A percentile compares a stretch with the other conserved stretches of the same genome.
These are phyloP conservation scores for Phytophthora fragariae DNA, from an alignment of 352 stramenopile species.

Conservation along the genomic window DNA sequence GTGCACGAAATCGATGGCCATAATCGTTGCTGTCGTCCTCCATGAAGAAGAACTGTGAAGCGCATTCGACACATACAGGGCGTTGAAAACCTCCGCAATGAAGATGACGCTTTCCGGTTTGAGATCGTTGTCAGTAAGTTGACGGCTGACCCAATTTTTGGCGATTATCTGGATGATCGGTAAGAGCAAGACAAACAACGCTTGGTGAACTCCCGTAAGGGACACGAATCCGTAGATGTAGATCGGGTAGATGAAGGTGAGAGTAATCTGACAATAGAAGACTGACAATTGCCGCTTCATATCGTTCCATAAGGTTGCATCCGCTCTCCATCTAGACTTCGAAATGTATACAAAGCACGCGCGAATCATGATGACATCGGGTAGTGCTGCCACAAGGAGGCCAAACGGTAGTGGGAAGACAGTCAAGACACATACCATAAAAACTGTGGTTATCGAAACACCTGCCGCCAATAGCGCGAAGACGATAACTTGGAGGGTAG, in stretches of 20 bases:
- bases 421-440: slow-evolving; percentile 22
- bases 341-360: slow-evolving; percentile 29
- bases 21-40: slow-evolving; percentile 9
- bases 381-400: slow-evolving; percentile 27
- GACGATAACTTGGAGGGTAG: slow-evolving; percentile 5
- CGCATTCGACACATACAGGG: slow-evolving; percentile 50
- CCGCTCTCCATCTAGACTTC: slow-evolving; percentile 12
- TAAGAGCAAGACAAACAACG: slow-evolving; percentile 42
- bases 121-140: slow-evolving; percentile 30
- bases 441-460: slow-evolving; percentile 9
- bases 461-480: slow-evolving; percentile 9
- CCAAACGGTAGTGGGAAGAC: slow-evolving; percentile 55
- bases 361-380: slow-evolving; percentile 6
- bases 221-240: slow-evolving; percentile 52
- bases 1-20: not conserved
- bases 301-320: slow-evolving; percentile 17
- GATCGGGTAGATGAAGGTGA: slow-evolving; percentile 50
- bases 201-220: slow-evolving; percentile 28
- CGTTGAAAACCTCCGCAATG: slow-evolving; percentile 63
- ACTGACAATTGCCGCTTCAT: slow-evolving; percentile 31
- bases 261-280: slow-evolving; percentile 24
- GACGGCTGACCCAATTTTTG: slow-evolving; percentile 50
- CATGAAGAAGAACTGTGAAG: slow-evolving; percentile 12
- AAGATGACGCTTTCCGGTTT: slow-evolving; percentile 59
- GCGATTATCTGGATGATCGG: slow-evolving; percentile 49